Percentiles rank a stretch among this genome's conserved stretches.
These are phyloP conservation scores for Cutaneotrichosporon sp. DNA, from an alignment of 1,284 basidiomycete genomes.

Conservation along the genomic window DNA sequence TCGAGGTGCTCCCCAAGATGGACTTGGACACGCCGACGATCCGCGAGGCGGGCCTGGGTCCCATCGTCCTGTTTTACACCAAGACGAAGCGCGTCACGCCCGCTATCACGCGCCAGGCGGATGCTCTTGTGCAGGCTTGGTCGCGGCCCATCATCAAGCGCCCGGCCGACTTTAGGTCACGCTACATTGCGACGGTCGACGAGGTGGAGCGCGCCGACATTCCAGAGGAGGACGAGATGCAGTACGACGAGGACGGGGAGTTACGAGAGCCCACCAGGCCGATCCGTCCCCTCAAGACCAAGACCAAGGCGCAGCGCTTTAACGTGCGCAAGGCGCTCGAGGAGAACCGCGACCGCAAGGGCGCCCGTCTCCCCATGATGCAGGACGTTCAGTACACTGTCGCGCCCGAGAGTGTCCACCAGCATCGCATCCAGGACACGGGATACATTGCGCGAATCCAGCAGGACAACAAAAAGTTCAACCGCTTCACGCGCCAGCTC, in stretches of 20 bases:
- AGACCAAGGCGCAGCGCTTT: slow-evolving; percentile 30
- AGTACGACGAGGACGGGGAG: slow-evolving; percentile 15
- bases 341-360: slow-evolving; percentile 37
- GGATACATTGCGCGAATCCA: slow-evolving; percentile 39
- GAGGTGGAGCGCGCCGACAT: slow-evolving; percentile 13
- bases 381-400: slow-evolving; percentile 43
- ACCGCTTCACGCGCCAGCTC: slow-evolving; percentile 43
- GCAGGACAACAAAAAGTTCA: slow-evolving; percentile 44
- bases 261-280: neutral
- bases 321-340: slow-evolving; percentile 31
- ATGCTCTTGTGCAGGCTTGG: slow-evolving; percentile 80
- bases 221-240: slow-evolving; percentile 13
- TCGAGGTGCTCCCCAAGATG: slow-evolving; percentile 78
- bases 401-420: slow-evolving; percentile 32
- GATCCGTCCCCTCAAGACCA: slow-evolving; percentile 5
- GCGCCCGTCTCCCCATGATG: slow-evolving; percentile 31
- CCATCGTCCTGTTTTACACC: slow-evolving; percentile 90
- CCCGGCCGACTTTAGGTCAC: slow-evolving; percentile 66
- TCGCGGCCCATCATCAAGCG: slow-evolving; percentile 92
- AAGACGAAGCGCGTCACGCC: slow-evolving; percentile 78
- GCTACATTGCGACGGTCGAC: slow-evolving; percentile 26
- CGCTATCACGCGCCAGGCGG: slow-evolving; percentile 71
- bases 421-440: slow-evolving; percentile 33
- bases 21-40: slow-evolving; percentile 86
- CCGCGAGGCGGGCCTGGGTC: slow-evolving; percentile 87